These are phyloP conservation scores for Jamesozyma gamospora DNA, from an alignment of 805 yeast genomes.

Conservation along the genomic window DNA sequence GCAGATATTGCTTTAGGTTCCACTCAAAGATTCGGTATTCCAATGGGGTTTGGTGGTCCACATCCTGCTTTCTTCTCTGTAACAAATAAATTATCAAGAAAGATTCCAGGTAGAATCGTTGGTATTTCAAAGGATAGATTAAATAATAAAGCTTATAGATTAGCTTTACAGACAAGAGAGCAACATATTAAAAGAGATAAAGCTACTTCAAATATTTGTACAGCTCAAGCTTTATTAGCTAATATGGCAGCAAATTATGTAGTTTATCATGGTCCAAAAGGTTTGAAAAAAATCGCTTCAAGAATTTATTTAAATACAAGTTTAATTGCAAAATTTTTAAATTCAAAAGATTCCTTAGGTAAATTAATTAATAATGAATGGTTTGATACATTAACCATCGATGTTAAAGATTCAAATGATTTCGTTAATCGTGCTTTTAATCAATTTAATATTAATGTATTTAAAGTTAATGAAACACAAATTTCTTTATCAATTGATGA, in stretches of 20 bases:
- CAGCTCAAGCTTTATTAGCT: constrained; percentile 94
- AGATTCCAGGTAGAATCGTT: constrained; percentile 92
- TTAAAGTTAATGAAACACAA: constrained; percentile 48
- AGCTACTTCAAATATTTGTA: constrained; percentile 96
- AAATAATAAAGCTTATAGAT: constrained; percentile 79
- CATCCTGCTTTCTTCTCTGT: constrained; percentile 97
- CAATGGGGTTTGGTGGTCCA: constrained; percentile 97
- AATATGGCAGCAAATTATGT: constrained; percentile 94
- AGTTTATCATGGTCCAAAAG: constrained; percentile 90
- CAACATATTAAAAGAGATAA: constrained; percentile 96
- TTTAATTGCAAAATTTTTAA: constrained; percentile 53
- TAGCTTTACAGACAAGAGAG: constrained; percentile 95
- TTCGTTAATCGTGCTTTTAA: constrained; percentile 42
- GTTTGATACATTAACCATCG: constrained; percentile 81
- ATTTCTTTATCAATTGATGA: constrained; percentile 88
- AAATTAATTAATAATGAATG: constrained; percentile 41
- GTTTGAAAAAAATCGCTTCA: constrained; percentile 65
- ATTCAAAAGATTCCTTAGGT: constrained; percentile 38
- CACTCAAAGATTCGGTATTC: constrained; percentile 94
- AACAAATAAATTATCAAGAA: constrained; percentile 67
- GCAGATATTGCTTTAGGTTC: constrained; percentile 93
- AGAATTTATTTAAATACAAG: constrained; percentile 69
- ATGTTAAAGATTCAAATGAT: constrained; percentile 44
- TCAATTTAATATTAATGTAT: constrained; percentile 62
- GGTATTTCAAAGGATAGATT: constrained; percentile 88